These are phyloP conservation scores for Mollisia scopiformis DNA, from an alignment of 2,329 filamentous ascomycete species.

Conservation along the genomic window DNA sequence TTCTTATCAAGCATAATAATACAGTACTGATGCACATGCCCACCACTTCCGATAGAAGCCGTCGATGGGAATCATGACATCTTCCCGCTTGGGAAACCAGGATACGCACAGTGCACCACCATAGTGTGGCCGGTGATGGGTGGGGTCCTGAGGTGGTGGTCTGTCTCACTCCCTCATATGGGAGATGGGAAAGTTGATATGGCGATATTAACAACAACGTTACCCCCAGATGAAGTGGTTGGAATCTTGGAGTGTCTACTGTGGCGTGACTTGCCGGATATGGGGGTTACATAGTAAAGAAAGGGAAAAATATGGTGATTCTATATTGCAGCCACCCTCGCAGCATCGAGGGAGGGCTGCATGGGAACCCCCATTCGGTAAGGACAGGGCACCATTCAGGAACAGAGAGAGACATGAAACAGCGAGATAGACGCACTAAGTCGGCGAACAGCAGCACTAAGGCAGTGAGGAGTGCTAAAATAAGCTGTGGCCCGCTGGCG, in stretches of 20 bases:
- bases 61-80: slow-evolving; percentile 10
- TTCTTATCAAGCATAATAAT: background rate
- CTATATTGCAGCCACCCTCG: background rate
- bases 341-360: slow-evolving; percentile 1
- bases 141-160: background rate
- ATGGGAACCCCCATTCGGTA: slow-evolving; percentile 9
- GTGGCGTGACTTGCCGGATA: background rate
- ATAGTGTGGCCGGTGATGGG: background rate
- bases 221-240: background rate
- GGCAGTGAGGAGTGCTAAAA: background rate
- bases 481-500: background rate
- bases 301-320: background rate
- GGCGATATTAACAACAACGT: background rate
- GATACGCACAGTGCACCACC: background rate
- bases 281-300: background rate
- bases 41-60: slow-evolving; percentile 11
- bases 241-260: background rate
- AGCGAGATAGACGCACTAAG: background rate
- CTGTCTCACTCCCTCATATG: background rate
- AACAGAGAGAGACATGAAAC: slow-evolving; percentile 18
- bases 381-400: slow-evolving; percentile 22
- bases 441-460: too few species aligned
- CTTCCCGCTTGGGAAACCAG: background rate
- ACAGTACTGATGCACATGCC: slow-evolving; percentile 3
- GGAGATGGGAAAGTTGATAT: too few species aligned